Conservation (phyloP, 768 basidiomycete species). For the Lentinus brumalis region DNA sequence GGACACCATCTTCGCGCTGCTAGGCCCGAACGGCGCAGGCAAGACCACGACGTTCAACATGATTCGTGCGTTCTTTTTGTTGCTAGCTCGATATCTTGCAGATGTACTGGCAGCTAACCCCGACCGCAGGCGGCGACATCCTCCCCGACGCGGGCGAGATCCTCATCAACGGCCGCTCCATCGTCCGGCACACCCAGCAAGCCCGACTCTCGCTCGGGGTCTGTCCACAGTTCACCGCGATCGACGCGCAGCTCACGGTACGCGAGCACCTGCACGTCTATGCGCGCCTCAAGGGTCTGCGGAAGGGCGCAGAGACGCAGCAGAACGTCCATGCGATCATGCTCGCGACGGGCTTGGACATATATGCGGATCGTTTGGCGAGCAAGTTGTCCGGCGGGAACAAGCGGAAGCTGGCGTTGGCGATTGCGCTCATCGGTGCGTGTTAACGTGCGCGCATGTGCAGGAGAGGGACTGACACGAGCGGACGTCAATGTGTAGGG, state of each 20-base stretch:
- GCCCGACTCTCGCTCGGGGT: slow-evolving; percentile 76
- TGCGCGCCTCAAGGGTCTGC: slow-evolving; percentile 71
- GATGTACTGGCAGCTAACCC: not conserved
- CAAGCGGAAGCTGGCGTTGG: slow-evolving; percentile 75
- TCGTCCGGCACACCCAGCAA: slow-evolving; percentile 57
- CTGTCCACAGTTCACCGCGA: slow-evolving; percentile 84
- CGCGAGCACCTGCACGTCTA: slow-evolving; percentile 75
- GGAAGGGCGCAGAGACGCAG: slow-evolving; percentile 48
- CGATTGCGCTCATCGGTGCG: slow-evolving; percentile 72
- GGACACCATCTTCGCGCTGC: slow-evolving; percentile 68
- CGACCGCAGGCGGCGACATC: not conserved
- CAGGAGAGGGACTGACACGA: not conserved
- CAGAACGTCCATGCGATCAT: slow-evolving; percentile 60
- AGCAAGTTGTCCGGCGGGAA: slow-evolving; percentile 80
- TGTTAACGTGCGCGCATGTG: not conserved
- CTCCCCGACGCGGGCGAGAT: slow-evolving; percentile 58
- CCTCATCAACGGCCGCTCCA: slow-evolving; percentile 64
- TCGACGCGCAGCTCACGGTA: slow-evolving; percentile 76
- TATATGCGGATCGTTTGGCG: slow-evolving; percentile 71
- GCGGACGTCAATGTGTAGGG: slow-evolving; percentile 42
- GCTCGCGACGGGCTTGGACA: slow-evolving; percentile 53
- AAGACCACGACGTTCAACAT: slow-evolving; percentile 84
- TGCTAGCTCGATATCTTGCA: not conserved
- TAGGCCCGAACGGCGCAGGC: slow-evolving; percentile 84
- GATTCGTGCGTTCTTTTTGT: slow-evolving; percentile 54